Evolutionary conservation across 768 basidiomycete species (phyloP), one percentile per base, ranked within the genome.

Genomic region (Baorangia bicolor): DNA sequence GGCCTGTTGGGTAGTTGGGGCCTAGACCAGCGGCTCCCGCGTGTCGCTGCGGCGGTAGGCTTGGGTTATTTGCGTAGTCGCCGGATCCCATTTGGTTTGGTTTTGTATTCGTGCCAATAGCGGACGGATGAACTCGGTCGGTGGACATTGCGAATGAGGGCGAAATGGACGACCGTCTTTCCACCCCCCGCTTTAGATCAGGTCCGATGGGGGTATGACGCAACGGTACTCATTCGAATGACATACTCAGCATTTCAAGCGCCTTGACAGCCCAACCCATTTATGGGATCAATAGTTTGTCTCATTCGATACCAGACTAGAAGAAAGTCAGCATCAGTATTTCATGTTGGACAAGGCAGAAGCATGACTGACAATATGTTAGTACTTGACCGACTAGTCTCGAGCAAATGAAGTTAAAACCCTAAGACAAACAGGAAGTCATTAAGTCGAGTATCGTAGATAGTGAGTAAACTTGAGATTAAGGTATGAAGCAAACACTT

Each of bases 11-110:
- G 43, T 72, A 74, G 13, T 75, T 69, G 9, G 73, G 74, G 13
- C 77, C 77, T 14, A 71, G 56, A n/a, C 79, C 77, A 6, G 73
- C 67, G 0, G 73, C 69, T 12, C 79, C 79, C 0, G 77, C 75
- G 49, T 81, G 79, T 42, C 58, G 60, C 58, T 80, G 77, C 21
- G 67, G 68, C 1, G 78, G 75, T 50, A 73, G 68, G 1, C 48
- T 35, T 8, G 64, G 45, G 34, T 55, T 68, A 21, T 69, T 58
- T 25, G 11, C 2, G n/a, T 39, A 27, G 27, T 51, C 50, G 2
- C 25, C 18, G 37, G 14, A 2, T 12, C n/a, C 21, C 18, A 5
- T 13, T 11, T 20, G 25, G 25, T 28, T 21, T 11, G 47, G 53
- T 11, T 53, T 53, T 35, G 61, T 57, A 39, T 62, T 55, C 5